A percentile compares a stretch with the other conserved stretches of the same genome.
Conservation (phyloP, 768 basidiomycete genomes). For the Lactifluus pinguis region DNA sequence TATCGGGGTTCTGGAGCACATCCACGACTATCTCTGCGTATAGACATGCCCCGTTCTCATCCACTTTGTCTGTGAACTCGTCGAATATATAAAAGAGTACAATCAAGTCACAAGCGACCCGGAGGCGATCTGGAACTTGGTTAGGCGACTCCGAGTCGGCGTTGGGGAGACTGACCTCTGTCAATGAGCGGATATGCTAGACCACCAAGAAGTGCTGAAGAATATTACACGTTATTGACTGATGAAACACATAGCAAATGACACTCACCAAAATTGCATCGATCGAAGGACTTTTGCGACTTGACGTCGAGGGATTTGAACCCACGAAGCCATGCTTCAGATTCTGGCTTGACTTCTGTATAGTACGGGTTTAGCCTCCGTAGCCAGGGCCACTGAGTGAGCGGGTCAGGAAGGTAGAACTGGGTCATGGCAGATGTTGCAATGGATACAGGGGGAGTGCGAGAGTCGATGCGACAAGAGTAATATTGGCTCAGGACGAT, state of each 20-base stretch:
- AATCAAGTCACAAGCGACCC: constrained; percentile 42
- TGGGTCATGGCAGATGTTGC: neutral
- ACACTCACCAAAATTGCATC: constrained; percentile 34
- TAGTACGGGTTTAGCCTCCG: constrained; percentile 34
- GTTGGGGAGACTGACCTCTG: constrained; percentile 26
- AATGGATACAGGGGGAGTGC: neutral
- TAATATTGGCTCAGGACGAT: neutral
- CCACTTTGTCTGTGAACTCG: constrained; percentile 38
- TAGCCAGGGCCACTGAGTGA: constrained; percentile 37
- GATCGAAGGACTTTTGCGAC: constrained; percentile 33
- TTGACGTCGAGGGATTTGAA: constrained; percentile 30
- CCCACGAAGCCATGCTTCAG: constrained; percentile 31
- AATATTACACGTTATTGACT: neutral
- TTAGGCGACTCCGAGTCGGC: neutral
- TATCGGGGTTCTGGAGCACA: constrained; percentile 31
- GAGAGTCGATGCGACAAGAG: neutral
- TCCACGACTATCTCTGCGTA: constrained; percentile 32
- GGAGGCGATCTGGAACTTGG: constrained; percentile 21
- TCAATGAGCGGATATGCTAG: constrained; percentile 29
- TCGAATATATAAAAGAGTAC: constrained; percentile 43
- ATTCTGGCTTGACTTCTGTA: constrained; percentile 27
- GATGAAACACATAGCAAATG: neutral
- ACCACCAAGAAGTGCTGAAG: constrained; percentile 31
- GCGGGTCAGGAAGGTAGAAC: constrained; percentile 31
- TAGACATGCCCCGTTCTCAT: constrained; percentile 24